Base-by-base conservation (phyloP, 2,329 filamentous ascomycete species). In the Dactylellina parvicollis region DNA sequence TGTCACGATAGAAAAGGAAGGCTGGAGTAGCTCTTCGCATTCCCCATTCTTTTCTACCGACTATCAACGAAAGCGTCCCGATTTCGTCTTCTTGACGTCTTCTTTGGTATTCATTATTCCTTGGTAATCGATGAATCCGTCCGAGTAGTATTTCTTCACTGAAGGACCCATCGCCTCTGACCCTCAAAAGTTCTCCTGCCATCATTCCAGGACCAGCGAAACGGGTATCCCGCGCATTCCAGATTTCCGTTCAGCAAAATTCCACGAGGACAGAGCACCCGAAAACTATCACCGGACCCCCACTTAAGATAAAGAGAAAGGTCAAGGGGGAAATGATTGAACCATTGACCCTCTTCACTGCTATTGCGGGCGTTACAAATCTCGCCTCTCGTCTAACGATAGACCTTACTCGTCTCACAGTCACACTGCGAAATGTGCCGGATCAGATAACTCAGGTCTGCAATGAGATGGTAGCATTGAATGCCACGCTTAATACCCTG, bases 401-500 rank as follows among this genome's bases (percentile, higher is more conserved):
- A 40, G 69, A 73, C 40, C 69, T 73, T 32, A 73, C 69, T 22
- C 69, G 69, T 22, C 60, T 73, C 38, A 73, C 60, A 26, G 69
- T 73, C 32, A 61, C 60, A 20, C 69, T 73, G 22, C 66, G 47
- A 73, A 73, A 73, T 73, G 69, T 73, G 42, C 69, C 69, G 60
- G 69, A 73, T 66, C 69, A 73, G 60, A 73, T 73, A 73, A 66
- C 69, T 32, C 69, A 73, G 55, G 69, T 73, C 32, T 73, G 69
- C 34, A 73, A 66, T 73, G 69, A 73, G 69, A 66, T 66, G 60
- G 69, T 73, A 73, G 38, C 69, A 14, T 61, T 73, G 55, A 66
- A 73, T 26, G 47, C 60, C 38, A 73, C 69, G 22, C 69, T 73
- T 14, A 54, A 28, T 28, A 73, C 69, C 20, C 54, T 73, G 28